A percentile compares a stretch with the other conserved stretches of the same genome.
phyloP scores from a whole-genome alignment of 257 asterid species.

The Solanum peruvianum region DNA sequence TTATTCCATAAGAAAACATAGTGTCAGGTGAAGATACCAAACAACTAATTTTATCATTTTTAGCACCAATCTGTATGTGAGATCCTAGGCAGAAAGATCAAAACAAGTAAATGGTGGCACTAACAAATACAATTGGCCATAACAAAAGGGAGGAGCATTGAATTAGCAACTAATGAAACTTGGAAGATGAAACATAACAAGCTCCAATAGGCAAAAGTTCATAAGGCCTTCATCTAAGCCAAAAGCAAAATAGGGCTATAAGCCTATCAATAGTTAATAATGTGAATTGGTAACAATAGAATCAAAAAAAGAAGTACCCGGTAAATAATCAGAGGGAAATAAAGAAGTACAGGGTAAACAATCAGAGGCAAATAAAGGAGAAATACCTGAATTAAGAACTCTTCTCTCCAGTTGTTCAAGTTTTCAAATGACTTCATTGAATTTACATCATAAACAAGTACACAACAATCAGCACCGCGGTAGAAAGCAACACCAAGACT shows the following conservation, averaged over 20 bases:
- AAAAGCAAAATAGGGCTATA: neutral
- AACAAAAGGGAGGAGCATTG: neutral
- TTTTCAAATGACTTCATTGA: slow-evolving; percentile 89
- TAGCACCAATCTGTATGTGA: neutral
- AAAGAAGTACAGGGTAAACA: slow-evolving; percentile 40
- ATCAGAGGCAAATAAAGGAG: neutral
- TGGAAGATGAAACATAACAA: neutral
- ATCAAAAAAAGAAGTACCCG: slow-evolving; percentile 31
- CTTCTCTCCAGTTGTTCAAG: slow-evolving; percentile 96
- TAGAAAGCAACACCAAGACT: slow-evolving; percentile 99
- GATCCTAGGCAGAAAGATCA: neutral
- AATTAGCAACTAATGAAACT: neutral
- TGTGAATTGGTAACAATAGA: neutral
- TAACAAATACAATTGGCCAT: neutral
- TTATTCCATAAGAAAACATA: neutral
- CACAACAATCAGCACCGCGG: slow-evolving; percentile 99
- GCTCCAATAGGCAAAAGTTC: neutral
- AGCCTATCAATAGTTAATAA: neutral
- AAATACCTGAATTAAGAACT: slow-evolving; percentile 85
- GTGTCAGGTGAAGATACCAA: neutral
- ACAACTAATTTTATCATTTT: neutral
- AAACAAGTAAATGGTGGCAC: neutral
- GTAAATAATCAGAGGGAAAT: neutral
- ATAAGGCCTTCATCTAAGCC: neutral
- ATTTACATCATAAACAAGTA: slow-evolving; percentile 92